Percentiles rank a stretch among this genome's conserved stretches.
Conservation (phyloP, 495 filamentous ascomycete species). For the Aspergillus incahuasiensis region DNA sequence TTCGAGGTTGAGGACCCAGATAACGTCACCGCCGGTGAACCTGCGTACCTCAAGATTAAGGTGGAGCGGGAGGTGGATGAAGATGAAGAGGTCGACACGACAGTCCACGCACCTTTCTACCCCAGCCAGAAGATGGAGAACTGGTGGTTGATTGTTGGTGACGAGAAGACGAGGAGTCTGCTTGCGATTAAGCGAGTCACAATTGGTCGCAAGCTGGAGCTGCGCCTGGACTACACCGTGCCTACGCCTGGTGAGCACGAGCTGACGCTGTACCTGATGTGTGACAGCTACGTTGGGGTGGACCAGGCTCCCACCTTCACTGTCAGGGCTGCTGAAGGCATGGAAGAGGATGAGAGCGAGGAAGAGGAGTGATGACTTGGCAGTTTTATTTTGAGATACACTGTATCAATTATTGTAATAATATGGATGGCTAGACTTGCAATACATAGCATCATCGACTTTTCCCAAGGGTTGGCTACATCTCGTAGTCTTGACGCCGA, state of each 20-base stretch:
- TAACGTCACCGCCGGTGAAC: conserved; percentile 69
- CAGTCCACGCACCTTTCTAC: conserved; percentile 95
- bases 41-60: conserved; percentile 78
- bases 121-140: conserved; percentile 92
- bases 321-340: conserved; percentile 80
- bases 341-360: conserved; percentile 90
- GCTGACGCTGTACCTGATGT: conserved; percentile 90
- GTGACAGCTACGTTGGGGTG: conserved; percentile 95
- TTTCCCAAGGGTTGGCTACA: neutral
- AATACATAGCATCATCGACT: neutral
- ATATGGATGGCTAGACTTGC: conserved; percentile 12
- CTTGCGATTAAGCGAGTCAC: conserved; percentile 94
- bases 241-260: conserved; percentile 81
- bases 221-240: conserved; percentile 82
- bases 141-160: conserved; percentile 93
- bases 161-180: conserved; percentile 77
- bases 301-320: conserved; percentile 91
- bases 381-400: conserved; percentile 13
- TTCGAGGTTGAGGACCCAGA: conserved; percentile 82
- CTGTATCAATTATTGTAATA: conserved; percentile 20
- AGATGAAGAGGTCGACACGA: conserved; percentile 69
- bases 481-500: neutral
- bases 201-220: conserved; percentile 69
- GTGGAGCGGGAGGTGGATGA: conserved; percentile 82
- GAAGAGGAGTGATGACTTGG: conserved; percentile 52